A percentile compares a stretch with the other conserved stretches of the same genome.
Evolutionary conservation across 2,329 filamentous ascomycete genomes (phyloP).

Genomic region (Penicillium sp.): DNA sequence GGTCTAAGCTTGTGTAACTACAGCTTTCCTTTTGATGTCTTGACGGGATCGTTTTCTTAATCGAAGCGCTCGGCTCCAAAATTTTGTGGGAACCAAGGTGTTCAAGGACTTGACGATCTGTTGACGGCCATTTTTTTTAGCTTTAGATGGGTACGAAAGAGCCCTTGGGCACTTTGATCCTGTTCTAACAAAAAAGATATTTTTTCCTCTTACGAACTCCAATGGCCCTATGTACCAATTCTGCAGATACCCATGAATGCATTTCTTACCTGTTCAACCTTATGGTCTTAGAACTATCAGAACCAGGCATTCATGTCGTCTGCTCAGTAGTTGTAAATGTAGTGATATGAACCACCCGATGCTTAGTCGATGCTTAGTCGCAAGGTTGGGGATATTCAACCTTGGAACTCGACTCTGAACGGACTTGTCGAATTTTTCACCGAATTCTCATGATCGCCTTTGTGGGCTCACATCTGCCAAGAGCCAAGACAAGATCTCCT

Average conservation of each 20-base stretch:
- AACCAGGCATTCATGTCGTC: slow-evolving; percentile 28
- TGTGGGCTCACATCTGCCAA: slow-evolving; percentile 1
- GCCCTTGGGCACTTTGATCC: slow-evolving; percentile 24
- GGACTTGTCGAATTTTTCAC: too few species aligned
- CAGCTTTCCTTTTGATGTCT: slow-evolving; percentile 20
- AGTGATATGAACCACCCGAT: too few species aligned
- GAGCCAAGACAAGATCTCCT: neutral
- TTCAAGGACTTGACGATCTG: slow-evolving; percentile 30
- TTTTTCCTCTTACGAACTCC: slow-evolving; percentile 25
- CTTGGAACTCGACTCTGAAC: too few species aligned
- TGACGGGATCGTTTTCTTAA: slow-evolving; percentile 29
- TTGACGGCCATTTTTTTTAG: slow-evolving; percentile 34
- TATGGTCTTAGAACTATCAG: slow-evolving; percentile 17
- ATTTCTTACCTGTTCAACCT: slow-evolving; percentile 32
- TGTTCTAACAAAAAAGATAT: slow-evolving; percentile 32
- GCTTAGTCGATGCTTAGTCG: too few species aligned
- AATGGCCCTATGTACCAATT: slow-evolving; percentile 33
- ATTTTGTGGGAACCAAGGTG: slow-evolving; percentile 28
- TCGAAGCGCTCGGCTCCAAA: slow-evolving; percentile 22
- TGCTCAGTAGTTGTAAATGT: slow-evolving; percentile 8
- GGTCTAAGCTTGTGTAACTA: slow-evolving; percentile 67
- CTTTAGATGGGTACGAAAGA: slow-evolving; percentile 36
- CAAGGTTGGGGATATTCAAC: too few species aligned
- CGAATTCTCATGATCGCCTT: neutral
- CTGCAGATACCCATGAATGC: slow-evolving; percentile 46